Evolutionary conservation across 768 basidiomycete genomes (phyloP), one percentile per base, ranked within the genome.

Genomic region (Sarcodon sp.): DNA sequence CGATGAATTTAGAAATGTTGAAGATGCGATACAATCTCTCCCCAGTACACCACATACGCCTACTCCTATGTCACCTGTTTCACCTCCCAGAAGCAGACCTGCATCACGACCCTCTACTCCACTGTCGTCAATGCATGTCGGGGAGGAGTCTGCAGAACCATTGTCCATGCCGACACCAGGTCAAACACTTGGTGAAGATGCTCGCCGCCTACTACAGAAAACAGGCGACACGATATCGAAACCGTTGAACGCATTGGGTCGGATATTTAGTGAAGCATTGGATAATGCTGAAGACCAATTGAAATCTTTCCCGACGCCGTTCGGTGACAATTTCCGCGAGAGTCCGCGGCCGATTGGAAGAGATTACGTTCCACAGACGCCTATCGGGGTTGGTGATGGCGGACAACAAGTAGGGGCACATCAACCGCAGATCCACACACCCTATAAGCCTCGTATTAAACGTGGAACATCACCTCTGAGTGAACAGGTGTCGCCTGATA

Each of bases 141-240:
- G 92, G 33, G 91, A 94, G 66, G 92, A 94, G 61, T 87, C 91
- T 4, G 92, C 92, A 0, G 75, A 82, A 54, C 83, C 80, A 0
- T 75, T 94, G 8, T 66, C 86, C 0, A 66, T 89, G 7, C 72
- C 83, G 1, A 65, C 62, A n/a, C 66, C 69, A 5, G 61, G 69
- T 0, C 72, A 73, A 57, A 56, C 59, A 6, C 55, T 70, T 34
- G 61, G 71, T 7, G 79, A 87, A 46, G 90, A 93, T 57, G 91
- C 90, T 1, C 79, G 77, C 35, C 74, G 83, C 18, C 74, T 94
- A 32, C 71, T 94, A 39, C 91, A 91, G 64, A 86, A 85, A 61
- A 94, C 92, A 0, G 89, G 91, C 7, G 87, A 91, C 59, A 86
- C 79, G 0, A 83, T 94, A 49, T 90, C 86, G 7, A 91, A 90